Percentiles rank a stretch among this genome's conserved stretches.
phyloP scores from a whole-genome alignment of 108 stramenopile genomes.

The Skeletonema tropicum region DNA sequence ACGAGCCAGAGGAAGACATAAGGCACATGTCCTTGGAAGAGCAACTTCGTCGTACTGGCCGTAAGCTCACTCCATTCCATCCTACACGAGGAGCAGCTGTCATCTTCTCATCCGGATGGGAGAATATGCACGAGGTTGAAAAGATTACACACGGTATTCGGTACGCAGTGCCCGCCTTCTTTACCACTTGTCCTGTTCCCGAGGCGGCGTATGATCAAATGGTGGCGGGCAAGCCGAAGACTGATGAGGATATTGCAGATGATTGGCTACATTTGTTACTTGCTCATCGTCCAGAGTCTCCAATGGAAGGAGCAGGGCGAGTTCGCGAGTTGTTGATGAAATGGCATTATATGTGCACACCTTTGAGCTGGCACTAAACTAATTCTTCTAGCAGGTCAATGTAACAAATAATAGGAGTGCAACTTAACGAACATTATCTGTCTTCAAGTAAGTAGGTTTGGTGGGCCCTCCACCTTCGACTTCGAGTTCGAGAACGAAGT shows the following conservation, averaged over 20 bases:
- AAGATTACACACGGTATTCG: constrained; percentile 31
- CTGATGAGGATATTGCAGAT: constrained; percentile 48
- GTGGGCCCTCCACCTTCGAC: too few species aligned
- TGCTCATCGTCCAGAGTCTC: constrained; percentile 36
- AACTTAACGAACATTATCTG: too few species aligned
- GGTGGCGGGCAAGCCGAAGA: constrained; percentile 39
- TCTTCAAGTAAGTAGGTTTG: too few species aligned
- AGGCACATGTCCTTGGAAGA: constrained; percentile 17
- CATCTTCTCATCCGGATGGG: constrained; percentile 54
- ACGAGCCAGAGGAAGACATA: not conserved
- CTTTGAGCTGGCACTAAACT: constrained; percentile 29
- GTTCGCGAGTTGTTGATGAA: constrained; percentile 54
- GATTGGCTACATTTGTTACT: constrained; percentile 50
- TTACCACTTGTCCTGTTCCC: constrained; percentile 51
- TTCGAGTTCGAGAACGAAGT: too few species aligned
- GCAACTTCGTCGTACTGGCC: constrained; percentile 33
- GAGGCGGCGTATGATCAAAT: constrained; percentile 43
- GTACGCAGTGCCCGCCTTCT: constrained; percentile 46
- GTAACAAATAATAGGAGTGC: too few species aligned
- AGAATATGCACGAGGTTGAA: constrained; percentile 56
- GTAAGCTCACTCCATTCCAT: constrained; percentile 42
- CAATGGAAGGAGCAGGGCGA: constrained; percentile 31
- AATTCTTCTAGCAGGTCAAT: too few species aligned
- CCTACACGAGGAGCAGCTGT: constrained; percentile 45
- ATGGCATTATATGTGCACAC: constrained; percentile 48